Percentiles rank a stretch among this genome's conserved stretches.
These are phyloP conservation scores for Ceratocystis harringtonii DNA, from an alignment of 2,329 filamentous ascomycete species.

Conservation along the genomic window DNA sequence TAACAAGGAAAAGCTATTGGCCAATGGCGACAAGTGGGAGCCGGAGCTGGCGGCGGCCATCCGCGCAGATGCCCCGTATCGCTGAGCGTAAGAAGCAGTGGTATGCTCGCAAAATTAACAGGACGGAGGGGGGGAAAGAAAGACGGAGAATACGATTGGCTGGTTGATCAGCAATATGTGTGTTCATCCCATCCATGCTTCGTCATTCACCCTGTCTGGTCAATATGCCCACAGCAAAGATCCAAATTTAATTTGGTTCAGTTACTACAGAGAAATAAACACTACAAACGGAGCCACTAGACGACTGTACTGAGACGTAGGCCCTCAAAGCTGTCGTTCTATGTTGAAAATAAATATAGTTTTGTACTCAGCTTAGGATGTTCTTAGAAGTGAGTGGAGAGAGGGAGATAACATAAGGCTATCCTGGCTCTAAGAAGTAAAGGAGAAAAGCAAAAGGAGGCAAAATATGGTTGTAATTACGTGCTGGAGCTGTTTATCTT, in stretches of 20 bases:
- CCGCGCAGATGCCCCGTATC: conserved; percentile 83
- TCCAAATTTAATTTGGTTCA: background rate
- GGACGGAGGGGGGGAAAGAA: background rate
- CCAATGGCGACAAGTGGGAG: conserved; percentile 95
- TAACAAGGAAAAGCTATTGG: conserved; percentile 87
- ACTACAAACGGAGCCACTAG: background rate
- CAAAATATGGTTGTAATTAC: too few relatives aligned
- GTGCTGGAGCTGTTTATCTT: too few relatives aligned
- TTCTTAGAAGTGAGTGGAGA: too few relatives aligned
- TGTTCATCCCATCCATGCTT: background rate
- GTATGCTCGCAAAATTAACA: background rate
- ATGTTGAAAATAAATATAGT: too few relatives aligned
- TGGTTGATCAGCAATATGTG: background rate
- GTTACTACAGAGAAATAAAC: background rate
- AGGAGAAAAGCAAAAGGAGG: too few relatives aligned
- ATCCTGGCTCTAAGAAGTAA: too few relatives aligned
- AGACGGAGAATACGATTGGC: background rate
- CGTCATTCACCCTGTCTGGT: background rate
- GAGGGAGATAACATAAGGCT: too few relatives aligned
- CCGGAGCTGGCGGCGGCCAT: conserved; percentile 86
- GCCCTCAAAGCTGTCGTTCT: too few relatives aligned
- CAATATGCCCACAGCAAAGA: conserved; percentile 1
- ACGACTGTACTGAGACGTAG: too few relatives aligned
- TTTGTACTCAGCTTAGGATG: too few relatives aligned
- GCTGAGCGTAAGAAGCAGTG: conserved; percentile 34